Percentiles rank a stretch among this genome's conserved stretches.
These are phyloP conservation scores for Russula dissimulans DNA, from an alignment of 768 basidiomycete genomes.

Conservation along the genomic window DNA sequence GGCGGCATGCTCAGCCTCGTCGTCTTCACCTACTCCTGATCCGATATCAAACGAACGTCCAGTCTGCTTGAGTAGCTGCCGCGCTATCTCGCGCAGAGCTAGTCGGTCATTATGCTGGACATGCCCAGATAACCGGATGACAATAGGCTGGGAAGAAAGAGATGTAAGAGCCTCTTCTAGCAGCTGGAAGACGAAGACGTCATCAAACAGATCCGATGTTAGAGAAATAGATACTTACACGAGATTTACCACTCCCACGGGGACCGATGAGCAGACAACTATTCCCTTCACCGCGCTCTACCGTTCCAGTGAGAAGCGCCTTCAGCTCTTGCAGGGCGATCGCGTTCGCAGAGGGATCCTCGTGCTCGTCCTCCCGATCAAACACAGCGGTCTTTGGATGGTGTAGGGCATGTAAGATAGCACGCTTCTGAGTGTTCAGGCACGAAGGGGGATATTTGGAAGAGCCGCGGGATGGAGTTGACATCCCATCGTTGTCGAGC, in stretches of 20 bases:
- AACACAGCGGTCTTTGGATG: constrained; percentile 19
- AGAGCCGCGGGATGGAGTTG: constrained; percentile 26
- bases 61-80: constrained; percentile 73
- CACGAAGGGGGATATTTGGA: constrained; percentile 37
- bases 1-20: constrained; percentile 43
- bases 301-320: constrained; percentile 62
- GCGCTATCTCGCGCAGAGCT: constrained; percentile 87
- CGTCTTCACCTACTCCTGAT: constrained; percentile 25
- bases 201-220: constrained; percentile 8
- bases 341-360: constrained; percentile 36
- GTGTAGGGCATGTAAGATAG: constrained; percentile 41
- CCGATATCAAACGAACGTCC: constrained; percentile 41
- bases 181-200: constrained; percentile 34
- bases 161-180: constrained; percentile 46
- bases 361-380: constrained; percentile 27
- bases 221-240: constrained; percentile 34
- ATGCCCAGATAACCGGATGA: constrained; percentile 79
- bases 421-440: constrained; percentile 49
- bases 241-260: constrained; percentile 77
- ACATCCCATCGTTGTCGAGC: not conserved
- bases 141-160: constrained; percentile 45
- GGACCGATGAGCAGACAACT: constrained; percentile 86
- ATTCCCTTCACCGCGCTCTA: constrained; percentile 80
- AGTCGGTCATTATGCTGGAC: constrained; percentile 77
- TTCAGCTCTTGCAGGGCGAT: constrained; percentile 48